These are phyloP conservation scores for Colletotrichum navitas DNA, from an alignment of 2,329 filamentous ascomycete genomes.

Conservation along the genomic window DNA sequence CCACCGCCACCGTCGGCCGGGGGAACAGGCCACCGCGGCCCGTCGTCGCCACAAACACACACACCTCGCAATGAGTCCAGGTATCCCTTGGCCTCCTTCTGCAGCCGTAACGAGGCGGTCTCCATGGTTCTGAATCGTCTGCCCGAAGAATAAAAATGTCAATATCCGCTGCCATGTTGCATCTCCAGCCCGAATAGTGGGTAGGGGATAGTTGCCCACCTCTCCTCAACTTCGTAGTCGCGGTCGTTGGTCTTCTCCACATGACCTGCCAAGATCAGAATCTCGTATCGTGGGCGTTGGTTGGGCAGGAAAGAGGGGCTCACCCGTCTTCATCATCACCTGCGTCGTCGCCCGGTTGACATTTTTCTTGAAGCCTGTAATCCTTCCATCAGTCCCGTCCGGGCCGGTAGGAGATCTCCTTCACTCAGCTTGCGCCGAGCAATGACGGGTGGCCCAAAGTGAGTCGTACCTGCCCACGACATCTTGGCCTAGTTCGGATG, in stretches of 20 bases:
- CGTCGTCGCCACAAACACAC: conserved; percentile 6
- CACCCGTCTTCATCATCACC: conserved; percentile 99
- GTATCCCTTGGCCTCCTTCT: conserved; percentile 98
- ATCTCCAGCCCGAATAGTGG: too few species aligned
- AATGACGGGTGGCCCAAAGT: conserved; percentile 21
- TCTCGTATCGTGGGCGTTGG: neutral
- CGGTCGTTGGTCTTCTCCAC: conserved; percentile 99
- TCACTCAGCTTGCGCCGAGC: neutral
- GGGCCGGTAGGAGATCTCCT: neutral
- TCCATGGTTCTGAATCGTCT: conserved; percentile 99
- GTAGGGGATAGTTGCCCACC: conserved; percentile 61
- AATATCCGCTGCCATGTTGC: conserved; percentile 32
- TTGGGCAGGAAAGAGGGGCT: conserved; percentile 45
- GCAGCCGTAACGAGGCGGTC: conserved; percentile 88
- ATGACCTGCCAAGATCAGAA: conserved; percentile 70
- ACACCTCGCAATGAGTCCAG: conserved; percentile 91
- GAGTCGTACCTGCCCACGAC: conserved; percentile 61
- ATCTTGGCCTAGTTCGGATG: conserved; percentile 48
- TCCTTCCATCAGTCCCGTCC: conserved; percentile 24
- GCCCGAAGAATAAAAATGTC: conserved; percentile 40
- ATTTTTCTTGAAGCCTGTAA: conserved; percentile 79
- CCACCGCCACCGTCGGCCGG: conserved; percentile 36
- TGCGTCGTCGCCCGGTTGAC: conserved; percentile 99
- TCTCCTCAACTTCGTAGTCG: conserved; percentile 97
- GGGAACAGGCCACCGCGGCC: neutral